phyloP scores from a whole-genome alignment of 352 stramenopile species.

The Phytophthora capsici region DNA sequence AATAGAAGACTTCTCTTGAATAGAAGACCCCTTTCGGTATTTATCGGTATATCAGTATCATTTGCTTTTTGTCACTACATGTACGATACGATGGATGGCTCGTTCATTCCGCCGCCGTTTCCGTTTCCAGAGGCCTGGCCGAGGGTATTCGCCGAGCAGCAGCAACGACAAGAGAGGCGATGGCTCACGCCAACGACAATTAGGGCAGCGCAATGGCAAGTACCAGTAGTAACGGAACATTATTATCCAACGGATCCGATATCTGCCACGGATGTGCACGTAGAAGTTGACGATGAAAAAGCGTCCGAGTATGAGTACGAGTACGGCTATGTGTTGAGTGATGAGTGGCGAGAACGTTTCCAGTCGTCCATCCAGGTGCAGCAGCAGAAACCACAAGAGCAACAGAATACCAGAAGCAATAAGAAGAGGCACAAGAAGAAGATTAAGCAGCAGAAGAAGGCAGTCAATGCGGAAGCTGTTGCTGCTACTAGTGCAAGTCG shows the following conservation, averaged over 20 bases:
- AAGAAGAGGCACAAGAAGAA: slow-evolving; percentile 26
- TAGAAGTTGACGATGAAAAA: slow-evolving; percentile 13
- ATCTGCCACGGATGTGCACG: background rate
- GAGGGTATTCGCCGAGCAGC: slow-evolving; percentile 43
- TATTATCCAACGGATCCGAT: slow-evolving; percentile 1
- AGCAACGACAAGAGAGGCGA: slow-evolving; percentile 26
- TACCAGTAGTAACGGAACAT: background rate
- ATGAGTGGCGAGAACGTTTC: slow-evolving; percentile 74
- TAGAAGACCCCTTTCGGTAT: background rate
- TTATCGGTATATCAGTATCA: slow-evolving; percentile 10
- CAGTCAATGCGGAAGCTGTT: slow-evolving; percentile 8
- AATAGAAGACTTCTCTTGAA: slow-evolving; percentile 5
- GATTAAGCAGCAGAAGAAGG: slow-evolving; percentile 26
- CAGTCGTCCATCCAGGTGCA: slow-evolving; percentile 27
- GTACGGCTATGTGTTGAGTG: slow-evolving; percentile 72
- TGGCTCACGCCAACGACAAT: slow-evolving; percentile 61
- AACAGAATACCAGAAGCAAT: slow-evolving; percentile 6
- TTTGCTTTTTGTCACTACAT: background rate
- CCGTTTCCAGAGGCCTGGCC: slow-evolving; percentile 79
- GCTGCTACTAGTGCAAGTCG: slow-evolving; percentile 27
- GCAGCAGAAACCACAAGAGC: slow-evolving; percentile 6
- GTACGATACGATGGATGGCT: slow-evolving; percentile 40
- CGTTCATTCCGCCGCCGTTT: slow-evolving; percentile 76
- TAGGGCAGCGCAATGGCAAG: background rate
- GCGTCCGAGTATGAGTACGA: slow-evolving; percentile 50